Evolutionary conservation across 768 basidiomycete genomes (phyloP), one percentile per base, ranked within the genome.

Genomic region (Podaxis sp.): DNA sequence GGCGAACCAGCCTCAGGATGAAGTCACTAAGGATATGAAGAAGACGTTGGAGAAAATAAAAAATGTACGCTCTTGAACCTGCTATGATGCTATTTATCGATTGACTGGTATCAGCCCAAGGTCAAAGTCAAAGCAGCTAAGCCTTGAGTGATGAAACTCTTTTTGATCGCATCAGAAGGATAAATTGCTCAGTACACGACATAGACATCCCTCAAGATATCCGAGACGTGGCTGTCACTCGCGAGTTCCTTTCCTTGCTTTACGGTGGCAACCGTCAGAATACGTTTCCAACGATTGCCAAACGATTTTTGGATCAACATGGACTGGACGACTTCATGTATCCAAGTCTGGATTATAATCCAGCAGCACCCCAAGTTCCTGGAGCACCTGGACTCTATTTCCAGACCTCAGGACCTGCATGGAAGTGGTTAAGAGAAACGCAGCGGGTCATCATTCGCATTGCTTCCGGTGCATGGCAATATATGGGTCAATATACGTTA

Each of bases 401-500:
- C 25, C n/a, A 24, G 17, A 38, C 37, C 19, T 36, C 33, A 15
- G 54, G 37, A 22, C 15, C 33, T 19, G 54, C 54, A 22, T 19
- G n/a, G 33, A n/a, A 55, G 27, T 55, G 54, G 54, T 1, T 2
- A 5, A 24, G 19, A 17, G 12, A 4, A 29, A 7, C 38, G 1
- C 62, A 65, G 12, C 77, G 70, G 0, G 70, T 66, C 3, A 74
- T 70, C 53, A 81, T 76, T 13, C 70, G 74, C 9, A 63, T 64
- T 43, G 71, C 70, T 13, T 76, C 67, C 43, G 55, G 54, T 4
- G 15, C 27, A 4, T 80, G 78, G 65, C 79, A 71, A 6, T 69
- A 74, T n/a, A 62, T 63, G 55, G 81, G 76, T 15, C 75, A 78
- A 49, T 74, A 74, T 33, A 67, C 70, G 17, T 73, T 71, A 17